Conservation (phyloP, 2,329 filamentous ascomycete genomes). For the Phialophora verrucosa region DNA sequence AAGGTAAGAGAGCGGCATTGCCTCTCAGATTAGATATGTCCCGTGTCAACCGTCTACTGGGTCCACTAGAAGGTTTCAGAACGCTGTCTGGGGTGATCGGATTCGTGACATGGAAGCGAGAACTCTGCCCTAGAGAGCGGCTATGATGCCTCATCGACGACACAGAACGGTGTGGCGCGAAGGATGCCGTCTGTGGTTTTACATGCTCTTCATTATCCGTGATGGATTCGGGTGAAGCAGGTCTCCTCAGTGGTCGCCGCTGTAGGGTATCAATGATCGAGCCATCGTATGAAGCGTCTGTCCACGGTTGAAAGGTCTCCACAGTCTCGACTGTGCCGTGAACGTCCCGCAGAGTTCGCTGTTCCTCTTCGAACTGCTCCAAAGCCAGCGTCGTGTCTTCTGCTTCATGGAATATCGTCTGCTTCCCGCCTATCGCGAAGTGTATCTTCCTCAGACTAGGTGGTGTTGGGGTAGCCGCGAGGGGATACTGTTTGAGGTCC, state of each 20-base stretch:
- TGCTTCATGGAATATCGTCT: slow-evolving; percentile 67
- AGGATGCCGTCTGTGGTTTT: background rate
- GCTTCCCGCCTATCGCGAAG: slow-evolving; percentile 69
- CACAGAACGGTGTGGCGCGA: slow-evolving; percentile 8
- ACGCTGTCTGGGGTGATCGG: slow-evolving; percentile 39
- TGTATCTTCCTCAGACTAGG: slow-evolving; percentile 76
- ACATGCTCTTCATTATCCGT: slow-evolving; percentile 34
- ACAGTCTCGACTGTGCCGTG: slow-evolving; percentile 36
- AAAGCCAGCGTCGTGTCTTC: slow-evolving; percentile 62
- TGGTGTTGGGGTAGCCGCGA: slow-evolving; percentile 83
- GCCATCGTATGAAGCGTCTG: slow-evolving; percentile 13
- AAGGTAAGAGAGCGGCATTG: slow-evolving; percentile 29
- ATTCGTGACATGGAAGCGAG: slow-evolving; percentile 35
- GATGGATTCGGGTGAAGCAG: slow-evolving; percentile 39
- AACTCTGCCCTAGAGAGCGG: slow-evolving; percentile 18
- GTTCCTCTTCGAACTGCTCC: slow-evolving; percentile 42
- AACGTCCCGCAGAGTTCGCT: slow-evolving; percentile 29
- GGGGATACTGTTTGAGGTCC: slow-evolving; percentile 86
- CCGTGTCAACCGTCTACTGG: slow-evolving; percentile 16
- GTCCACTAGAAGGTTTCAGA: slow-evolving; percentile 16
- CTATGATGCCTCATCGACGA: slow-evolving; percentile 4
- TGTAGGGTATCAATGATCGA: slow-evolving; percentile 13
- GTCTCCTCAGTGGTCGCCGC: slow-evolving; percentile 29
- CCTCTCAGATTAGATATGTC: slow-evolving; percentile 15
- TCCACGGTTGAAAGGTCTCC: slow-evolving; percentile 26